Percentiles rank a stretch among this genome's conserved stretches.
Evolutionary conservation across 2,329 filamentous ascomycete genomes (phyloP).

Genomic region (Epichloe bromicola): DNA sequence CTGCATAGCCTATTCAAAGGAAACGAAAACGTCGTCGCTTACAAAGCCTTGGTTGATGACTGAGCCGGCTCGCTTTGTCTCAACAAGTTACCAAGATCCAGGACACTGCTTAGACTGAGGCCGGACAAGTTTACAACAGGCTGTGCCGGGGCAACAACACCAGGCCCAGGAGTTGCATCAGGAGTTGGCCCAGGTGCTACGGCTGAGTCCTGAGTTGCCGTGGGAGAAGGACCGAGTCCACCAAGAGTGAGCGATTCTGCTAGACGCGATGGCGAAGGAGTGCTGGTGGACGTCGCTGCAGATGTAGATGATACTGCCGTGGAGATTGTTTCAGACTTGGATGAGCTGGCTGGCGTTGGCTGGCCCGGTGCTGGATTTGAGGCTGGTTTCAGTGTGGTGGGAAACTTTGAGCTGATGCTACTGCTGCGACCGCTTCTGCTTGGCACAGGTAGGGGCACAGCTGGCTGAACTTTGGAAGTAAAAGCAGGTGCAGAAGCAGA

Average conservation of each 20-base stretch:
- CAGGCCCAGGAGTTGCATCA: conserved; percentile 5
- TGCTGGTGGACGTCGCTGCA: neutral
- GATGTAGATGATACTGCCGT: conserved; percentile 6
- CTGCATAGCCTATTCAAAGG: neutral
- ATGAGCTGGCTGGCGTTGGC: neutral
- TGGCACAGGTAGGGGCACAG: neutral
- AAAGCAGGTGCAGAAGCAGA: neutral
- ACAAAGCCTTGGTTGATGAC: neutral
- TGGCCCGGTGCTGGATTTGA: neutral
- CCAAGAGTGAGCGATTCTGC: conserved; percentile 1
- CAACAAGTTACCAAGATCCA: conserved; percentile 31
- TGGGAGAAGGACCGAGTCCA: neutral
- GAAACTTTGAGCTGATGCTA: neutral
- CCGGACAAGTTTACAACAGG: conserved; percentile 26
- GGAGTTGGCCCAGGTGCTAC: neutral
- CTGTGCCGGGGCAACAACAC: conserved; percentile 9
- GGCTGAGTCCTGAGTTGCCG: conserved; percentile 3
- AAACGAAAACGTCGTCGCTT: neutral
- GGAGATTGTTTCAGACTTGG: neutral
- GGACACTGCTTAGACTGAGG: conserved; percentile 27
- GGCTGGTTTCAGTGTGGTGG: neutral
- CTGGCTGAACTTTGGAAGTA: neutral
- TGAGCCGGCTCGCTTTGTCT: neutral
- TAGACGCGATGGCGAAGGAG: neutral
- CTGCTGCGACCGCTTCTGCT: neutral